These are phyloP conservation scores for Zygosaccharomyces bailii DNA, from an alignment of 805 yeast genomes.

Conservation along the genomic window DNA sequence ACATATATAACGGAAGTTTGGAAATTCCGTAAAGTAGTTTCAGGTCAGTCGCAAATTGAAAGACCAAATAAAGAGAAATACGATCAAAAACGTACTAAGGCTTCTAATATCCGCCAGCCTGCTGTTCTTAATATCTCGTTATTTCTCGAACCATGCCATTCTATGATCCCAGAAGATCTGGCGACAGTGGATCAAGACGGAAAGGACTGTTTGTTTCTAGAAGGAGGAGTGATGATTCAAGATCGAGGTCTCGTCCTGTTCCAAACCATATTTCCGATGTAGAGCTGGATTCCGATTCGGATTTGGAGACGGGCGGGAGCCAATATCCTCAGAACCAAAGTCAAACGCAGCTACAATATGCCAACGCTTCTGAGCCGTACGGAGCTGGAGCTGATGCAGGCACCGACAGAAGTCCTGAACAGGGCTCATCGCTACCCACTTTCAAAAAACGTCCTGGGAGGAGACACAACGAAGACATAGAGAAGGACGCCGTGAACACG, in stretches of 20 bases:
- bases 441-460: constrained; percentile 10
- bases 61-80: too few species aligned
- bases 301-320: constrained; percentile 4
- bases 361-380: not conserved
- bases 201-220: not conserved
- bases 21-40: too few species aligned
- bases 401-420: too few species aligned
- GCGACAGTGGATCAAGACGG: not conserved
- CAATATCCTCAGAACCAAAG: too few species aligned
- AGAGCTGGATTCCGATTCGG: constrained; percentile 16
- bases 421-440: constrained; percentile 13
- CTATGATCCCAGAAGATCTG: not conserved
- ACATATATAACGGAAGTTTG: too few species aligned
- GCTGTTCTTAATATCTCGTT: not conserved
- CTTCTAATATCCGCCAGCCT: not conserved
- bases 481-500: constrained; percentile 22
- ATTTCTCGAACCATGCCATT: not conserved
- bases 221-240: not conserved
- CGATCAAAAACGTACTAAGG: too few species aligned
- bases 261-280: constrained; percentile 2
- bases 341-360: too few species aligned
- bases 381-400: too few species aligned
- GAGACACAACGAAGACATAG: constrained; percentile 13
- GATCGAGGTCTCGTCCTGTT: not conserved
- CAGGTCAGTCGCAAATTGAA: too few species aligned